Evolutionary conservation across 2,329 filamentous ascomycete genomes (phyloP), one percentile per base, ranked within the genome.

Genomic region (Hymenoscyphus fructigenus): DNA sequence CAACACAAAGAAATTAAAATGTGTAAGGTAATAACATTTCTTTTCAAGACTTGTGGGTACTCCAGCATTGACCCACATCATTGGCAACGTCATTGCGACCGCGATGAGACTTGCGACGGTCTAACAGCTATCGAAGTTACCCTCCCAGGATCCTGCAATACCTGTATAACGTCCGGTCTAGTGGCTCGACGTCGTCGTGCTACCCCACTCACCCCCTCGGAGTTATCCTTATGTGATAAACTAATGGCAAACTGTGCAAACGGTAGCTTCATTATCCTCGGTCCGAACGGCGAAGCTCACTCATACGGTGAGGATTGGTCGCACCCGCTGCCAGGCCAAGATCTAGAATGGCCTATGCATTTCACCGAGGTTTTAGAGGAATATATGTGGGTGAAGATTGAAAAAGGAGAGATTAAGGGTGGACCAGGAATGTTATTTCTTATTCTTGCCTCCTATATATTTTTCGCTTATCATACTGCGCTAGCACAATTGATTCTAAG

Each of bases 261-360:
- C 23, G 15, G 9, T 9, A 6, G 20, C 23, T 32, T 20, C 23
- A 29, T 5, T 26, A 29, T 32, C 23, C 14, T 29, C 3, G 20
- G 9, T 32, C 23, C 23, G 14, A 29, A 17, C 9, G 28, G 23
- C 2, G 5, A 6, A 15, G 6, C 26, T 15, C 26, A 34, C 14
- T 7, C 12, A 57, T 34, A 32, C 14, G 23, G 3, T 17, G 53
- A 32, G 61, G 14, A 59, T 38, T 62, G 23, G 20, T 38, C 14
- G 6, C 34, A 47, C 9, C n/a, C 34, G 2, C 23, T 60, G 14
- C 38, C 58, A 6, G 58, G 50, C 38, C 14, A 17, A 20, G 58
- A 60, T 32, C 23, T 60, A 10, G 14, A 60, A 50, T 60, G 34
- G 36, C 58, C 50, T 10, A 26, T 38, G 23, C 23, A 60, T 10